Evolutionary conservation across 2,329 filamentous ascomycete species (phyloP), one percentile per base, ranked within the genome.

Genomic region (Nannizziopsis barbatae): DNA sequence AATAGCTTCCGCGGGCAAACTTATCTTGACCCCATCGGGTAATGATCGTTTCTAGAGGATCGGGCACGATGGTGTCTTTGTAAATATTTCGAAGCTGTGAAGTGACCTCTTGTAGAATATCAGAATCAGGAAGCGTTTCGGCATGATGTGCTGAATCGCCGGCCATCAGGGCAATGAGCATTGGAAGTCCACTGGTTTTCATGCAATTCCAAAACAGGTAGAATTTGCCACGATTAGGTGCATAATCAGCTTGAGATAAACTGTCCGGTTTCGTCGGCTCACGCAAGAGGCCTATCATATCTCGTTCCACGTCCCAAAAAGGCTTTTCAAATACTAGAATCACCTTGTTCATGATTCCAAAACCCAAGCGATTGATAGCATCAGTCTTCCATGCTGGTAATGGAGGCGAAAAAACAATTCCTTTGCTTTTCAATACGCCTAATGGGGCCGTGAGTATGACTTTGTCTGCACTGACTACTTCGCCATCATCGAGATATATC

Each of bases 181-280:
- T 87, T 1, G 86, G 92, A 32, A 94, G 72, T 0, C 93, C 93
- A 40, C 85, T 88, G 2, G 86, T 94, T 57, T 87, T 86, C 52
- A 88, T 83, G 47, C 88, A 87, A 59, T 98, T 96, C 78, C 95
- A 96, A 78, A 95, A 96, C 57, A 98, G 79, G 60, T 96, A 98
- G 67, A 95, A 95, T 18, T 89, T 83, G n/a, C 90, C 90, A 46
- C 90, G 80, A 52, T 80, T 81, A 2, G 76, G 72, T 4, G 80
- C 73, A 60, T 96, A 96, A 55, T 95, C 85, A 44, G 77, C 76
- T 59, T 93, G 87, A 39, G 81, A 73, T 47, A 89, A 74, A 60
- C 87, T 94, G 49, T 80, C 75, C 2, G 75, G 71, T 51, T 79
- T 77, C 17, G 75, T 71, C 2, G 89, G 81, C 55, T 86, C 81